Evolutionary conservation across 805 yeast species (phyloP), one percentile per base, ranked within the genome.

Genomic region (Debaryomyces castellii): DNA sequence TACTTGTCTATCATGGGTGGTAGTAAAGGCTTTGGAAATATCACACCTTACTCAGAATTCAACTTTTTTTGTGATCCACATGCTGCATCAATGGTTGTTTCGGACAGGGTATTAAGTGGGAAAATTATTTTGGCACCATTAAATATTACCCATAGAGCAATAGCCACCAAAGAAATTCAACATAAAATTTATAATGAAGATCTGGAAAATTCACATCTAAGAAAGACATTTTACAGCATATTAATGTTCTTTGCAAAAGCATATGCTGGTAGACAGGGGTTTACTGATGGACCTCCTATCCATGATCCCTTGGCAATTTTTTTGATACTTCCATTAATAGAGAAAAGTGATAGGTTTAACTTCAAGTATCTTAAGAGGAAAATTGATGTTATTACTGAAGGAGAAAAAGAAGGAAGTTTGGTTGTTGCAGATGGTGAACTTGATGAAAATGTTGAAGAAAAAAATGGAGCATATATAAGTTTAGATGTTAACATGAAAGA

Each of bases 1-100:
- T 74, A 65, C 43, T 61, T 89, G 14, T 72, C 87, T 10, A 75
- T 87, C 17, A 88, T 89, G 95, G 96, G 96, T 11, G 96, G 95
- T 2, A 79, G 77, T 0, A 59, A 78, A 45, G 64, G 67, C 14
- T 71, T 77, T 6, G 82, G 83, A 1, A 81, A 82, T 53, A 55
- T 66, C 45, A 74, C 82, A 3, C 64, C 67, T 16, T 73, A 71
- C 40, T 82, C 92, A 5, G 96, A 89, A 60, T 89, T 87, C 70
- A 89, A 89, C 63, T 73, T 87, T 30, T 76, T 77, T 69, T 73
- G 80, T 43, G 97, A 89, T 60, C 89, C 96, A 1, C 73, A 76
- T 34, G 95, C 96, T 4, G 88, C 96, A 0, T 64, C 77, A 21
- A 59, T 64, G 12, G 74, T 89, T 2, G 64, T 89, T 5, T 56